Evolutionary conservation across 2,329 filamentous ascomycete species (phyloP).

Genomic region (Rosellinia necatrix): DNA sequence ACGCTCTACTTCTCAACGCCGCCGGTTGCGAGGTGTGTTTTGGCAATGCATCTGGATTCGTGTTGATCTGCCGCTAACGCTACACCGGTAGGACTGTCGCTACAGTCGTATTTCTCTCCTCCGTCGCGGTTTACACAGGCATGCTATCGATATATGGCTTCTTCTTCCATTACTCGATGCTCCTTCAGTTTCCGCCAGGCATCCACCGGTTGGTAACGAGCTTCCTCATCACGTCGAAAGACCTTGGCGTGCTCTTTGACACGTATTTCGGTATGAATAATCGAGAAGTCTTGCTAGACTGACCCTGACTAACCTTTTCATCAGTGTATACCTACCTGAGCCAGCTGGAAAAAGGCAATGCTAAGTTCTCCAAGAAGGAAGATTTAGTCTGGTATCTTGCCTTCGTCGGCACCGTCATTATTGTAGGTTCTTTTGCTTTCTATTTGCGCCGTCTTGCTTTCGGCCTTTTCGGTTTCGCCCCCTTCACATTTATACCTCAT

Average conservation of each 20-base stretch:
- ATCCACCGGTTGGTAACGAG: constrained; percentile 50
- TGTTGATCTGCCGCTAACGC: constrained; percentile 22
- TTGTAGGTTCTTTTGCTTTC: constrained; percentile 66
- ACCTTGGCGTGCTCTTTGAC: constrained; percentile 66
- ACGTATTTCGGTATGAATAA: constrained; percentile 66
- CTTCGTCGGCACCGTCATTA: constrained; percentile 71
- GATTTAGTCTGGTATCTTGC: constrained; percentile 81
- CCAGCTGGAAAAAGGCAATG: constrained; percentile 71
- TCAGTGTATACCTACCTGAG: constrained; percentile 74
- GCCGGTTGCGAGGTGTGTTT: constrained; percentile 49
- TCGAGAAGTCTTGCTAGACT: not conserved
- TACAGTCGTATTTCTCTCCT: constrained; percentile 65
- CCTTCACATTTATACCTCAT: constrained; percentile 52
- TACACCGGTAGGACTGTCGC: constrained; percentile 64
- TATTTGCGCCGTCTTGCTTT: not conserved
- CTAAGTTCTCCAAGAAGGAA: constrained; percentile 74
- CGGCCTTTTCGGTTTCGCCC: constrained; percentile 17
- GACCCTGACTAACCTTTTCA: constrained; percentile 38
- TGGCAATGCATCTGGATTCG: not conserved
- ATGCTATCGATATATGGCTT: constrained; percentile 58
- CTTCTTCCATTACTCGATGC: constrained; percentile 55
- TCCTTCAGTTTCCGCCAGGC: constrained; percentile 60
- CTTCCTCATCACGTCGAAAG: constrained; percentile 49
- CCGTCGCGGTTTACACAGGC: constrained; percentile 62
- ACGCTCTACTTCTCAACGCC: constrained; percentile 48